Evolutionary conservation across 2,329 filamentous ascomycete species (phyloP).

Genomic region (Pleomassaria siparia): DNA sequence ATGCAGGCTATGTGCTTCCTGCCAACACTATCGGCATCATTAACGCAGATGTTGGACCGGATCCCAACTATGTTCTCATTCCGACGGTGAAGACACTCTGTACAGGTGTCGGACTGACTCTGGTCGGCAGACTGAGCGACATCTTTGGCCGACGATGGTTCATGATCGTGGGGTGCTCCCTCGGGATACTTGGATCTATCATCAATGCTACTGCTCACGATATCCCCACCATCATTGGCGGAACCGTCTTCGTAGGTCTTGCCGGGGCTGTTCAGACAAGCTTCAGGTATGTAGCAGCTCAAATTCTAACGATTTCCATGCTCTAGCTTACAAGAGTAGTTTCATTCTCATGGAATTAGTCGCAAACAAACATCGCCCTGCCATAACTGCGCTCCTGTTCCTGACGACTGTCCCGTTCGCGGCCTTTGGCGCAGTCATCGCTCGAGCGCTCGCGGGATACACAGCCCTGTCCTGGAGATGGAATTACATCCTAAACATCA

Average conservation of each 20-base stretch:
- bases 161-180: constrained; percentile 27
- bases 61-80: constrained; percentile 9
- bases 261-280: constrained; percentile 10
- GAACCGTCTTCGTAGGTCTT: constrained; percentile 3
- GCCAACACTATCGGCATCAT: constrained; percentile 11
- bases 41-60: constrained; percentile 11
- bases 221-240: constrained; percentile 8
- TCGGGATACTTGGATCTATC: constrained; percentile 16
- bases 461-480: constrained; percentile 43
- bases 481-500: constrained; percentile 46
- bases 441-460: constrained; percentile 9
- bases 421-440: constrained; percentile 15
- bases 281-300: constrained; percentile 12
- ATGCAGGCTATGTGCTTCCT: constrained; percentile 8
- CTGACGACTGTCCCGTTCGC: constrained; percentile 14
- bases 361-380: constrained; percentile 23
- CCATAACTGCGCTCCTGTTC: constrained; percentile 15
- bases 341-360: constrained; percentile 28
- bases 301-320: too few species aligned
- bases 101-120: constrained; percentile 4
- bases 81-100: constrained; percentile 6
- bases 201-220: constrained; percentile 4
- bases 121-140: constrained; percentile 17
- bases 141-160: constrained; percentile 34
- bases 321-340: too few species aligned